Evolutionary conservation across 208 protist species (phyloP).

Genomic region (Leptomonas pyrrhocoris): DNA sequence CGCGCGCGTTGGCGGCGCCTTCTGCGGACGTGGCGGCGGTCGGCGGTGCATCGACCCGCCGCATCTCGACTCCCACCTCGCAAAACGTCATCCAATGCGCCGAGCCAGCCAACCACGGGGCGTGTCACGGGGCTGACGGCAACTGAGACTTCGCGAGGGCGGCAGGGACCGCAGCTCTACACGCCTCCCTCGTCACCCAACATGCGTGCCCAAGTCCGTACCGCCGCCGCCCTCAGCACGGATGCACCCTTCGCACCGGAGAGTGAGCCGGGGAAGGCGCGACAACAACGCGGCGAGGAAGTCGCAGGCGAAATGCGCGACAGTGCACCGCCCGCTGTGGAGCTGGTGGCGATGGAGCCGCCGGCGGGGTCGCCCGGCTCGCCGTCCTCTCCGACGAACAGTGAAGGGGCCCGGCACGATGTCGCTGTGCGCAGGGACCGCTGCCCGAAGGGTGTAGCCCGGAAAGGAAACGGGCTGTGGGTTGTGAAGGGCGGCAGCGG

Average conservation of each 20-base stretch:
- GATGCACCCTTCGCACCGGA: not conserved
- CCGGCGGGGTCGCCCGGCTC: not conserved
- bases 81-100: not conserved
- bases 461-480: constrained; percentile 41
- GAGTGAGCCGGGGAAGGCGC: not conserved
- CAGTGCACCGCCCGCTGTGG: not conserved
- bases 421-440: not conserved
- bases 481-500: constrained; percentile 27
- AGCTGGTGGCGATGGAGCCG: not conserved
- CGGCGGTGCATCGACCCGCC: constrained; percentile 13
- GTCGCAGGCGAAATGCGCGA: not conserved
- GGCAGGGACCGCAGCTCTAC: not conserved
- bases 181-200: not conserved
- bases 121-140: not conserved
- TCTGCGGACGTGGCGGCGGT: constrained; percentile 45
- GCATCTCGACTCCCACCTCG: not conserved
- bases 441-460: constrained; percentile 17
- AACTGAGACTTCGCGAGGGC: not conserved
- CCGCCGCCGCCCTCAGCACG: not conserved
- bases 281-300: not conserved
- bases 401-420: not conserved
- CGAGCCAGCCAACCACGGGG: too few relatives aligned
- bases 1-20: constrained; percentile 54
- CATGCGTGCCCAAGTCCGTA: not conserved
- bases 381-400: not conserved